phyloP scores from a whole-genome alignment of 306 rosid genomes.

The Medicago ruthenica region DNA sequence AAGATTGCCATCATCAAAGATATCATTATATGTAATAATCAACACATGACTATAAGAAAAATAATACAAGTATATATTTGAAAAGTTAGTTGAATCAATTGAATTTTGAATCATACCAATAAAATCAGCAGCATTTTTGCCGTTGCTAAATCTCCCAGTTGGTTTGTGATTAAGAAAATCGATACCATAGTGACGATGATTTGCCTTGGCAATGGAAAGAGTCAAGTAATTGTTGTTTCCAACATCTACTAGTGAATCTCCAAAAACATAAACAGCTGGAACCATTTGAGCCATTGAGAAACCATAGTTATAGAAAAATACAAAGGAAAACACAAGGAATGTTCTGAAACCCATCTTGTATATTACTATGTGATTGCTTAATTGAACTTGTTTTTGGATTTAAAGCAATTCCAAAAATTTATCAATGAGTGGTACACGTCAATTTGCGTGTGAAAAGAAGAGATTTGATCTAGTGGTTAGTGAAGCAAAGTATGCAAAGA shows the following conservation, averaged over 20 bases:
- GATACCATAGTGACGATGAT: slow-evolving; percentile 69
- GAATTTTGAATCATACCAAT: slow-evolving; percentile 50
- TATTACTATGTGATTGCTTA: slow-evolving; percentile 8
- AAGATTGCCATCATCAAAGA: not conserved
- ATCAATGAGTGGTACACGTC: slow-evolving; percentile 10
- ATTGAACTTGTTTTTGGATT: not conserved
- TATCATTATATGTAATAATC: not conserved
- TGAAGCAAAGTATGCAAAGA: slow-evolving; percentile 24
- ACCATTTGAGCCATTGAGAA: slow-evolving; percentile 54
- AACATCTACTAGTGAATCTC: slow-evolving; percentile 83
- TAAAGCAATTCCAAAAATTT: slow-evolving; percentile 23
- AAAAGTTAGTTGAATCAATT: not conserved
- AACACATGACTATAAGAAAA: not conserved
- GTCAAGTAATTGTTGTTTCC: slow-evolving; percentile 77
- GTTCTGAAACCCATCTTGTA: slow-evolving; percentile 36
- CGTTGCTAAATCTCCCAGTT: slow-evolving; percentile 81
- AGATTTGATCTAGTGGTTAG: slow-evolving; percentile 3
- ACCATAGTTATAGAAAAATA: slow-evolving; percentile 25
- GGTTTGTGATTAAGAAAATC: slow-evolving; percentile 68
- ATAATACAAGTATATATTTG: not conserved
- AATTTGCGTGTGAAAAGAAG: slow-evolving; percentile 44
- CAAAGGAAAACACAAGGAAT: slow-evolving; percentile 12
- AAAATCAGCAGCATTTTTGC: slow-evolving; percentile 82
- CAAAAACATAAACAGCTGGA: slow-evolving; percentile 74
- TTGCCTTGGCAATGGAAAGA: slow-evolving; percentile 66